phyloP scores from a whole-genome alignment of 2,329 filamentous ascomycete species.

The Cladophialophora immunda region DNA sequence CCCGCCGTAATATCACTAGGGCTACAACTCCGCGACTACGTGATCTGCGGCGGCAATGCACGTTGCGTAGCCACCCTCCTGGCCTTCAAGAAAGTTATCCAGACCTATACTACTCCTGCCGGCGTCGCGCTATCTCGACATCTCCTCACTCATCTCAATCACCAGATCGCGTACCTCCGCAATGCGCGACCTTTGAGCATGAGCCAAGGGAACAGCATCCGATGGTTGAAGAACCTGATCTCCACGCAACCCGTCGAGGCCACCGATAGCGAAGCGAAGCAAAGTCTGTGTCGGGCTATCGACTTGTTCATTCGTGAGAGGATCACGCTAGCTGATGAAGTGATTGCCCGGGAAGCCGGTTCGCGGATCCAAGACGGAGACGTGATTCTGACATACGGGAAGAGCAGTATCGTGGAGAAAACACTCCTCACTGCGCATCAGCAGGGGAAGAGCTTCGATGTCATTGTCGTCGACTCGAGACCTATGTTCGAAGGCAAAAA shows the following conservation, averaged over 20 bases:
- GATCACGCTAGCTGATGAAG: slow-evolving; percentile 83
- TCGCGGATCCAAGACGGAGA: slow-evolving; percentile 81
- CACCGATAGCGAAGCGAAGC: slow-evolving; percentile 82
- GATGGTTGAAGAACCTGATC: slow-evolving; percentile 92
- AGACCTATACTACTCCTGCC: slow-evolving; percentile 88
- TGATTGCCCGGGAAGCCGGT: slow-evolving; percentile 80
- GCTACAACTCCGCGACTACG: slow-evolving; percentile 88
- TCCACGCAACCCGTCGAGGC: slow-evolving; percentile 87
- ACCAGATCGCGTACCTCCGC: slow-evolving; percentile 93
- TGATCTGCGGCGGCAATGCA: slow-evolving; percentile 87
- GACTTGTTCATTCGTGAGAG: slow-evolving; percentile 91
- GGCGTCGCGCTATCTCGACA: slow-evolving; percentile 87
- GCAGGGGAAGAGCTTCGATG: slow-evolving; percentile 77
- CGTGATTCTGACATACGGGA: slow-evolving; percentile 85
- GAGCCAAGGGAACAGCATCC: slow-evolving; percentile 95
- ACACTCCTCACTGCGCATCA: slow-evolving; percentile 74
- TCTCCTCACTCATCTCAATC: slow-evolving; percentile 89
- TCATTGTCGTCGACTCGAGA: slow-evolving; percentile 82
- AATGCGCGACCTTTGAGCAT: slow-evolving; percentile 89
- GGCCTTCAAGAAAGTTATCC: slow-evolving; percentile 93
- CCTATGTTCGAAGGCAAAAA: slow-evolving; percentile 75
- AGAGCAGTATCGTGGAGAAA: slow-evolving; percentile 85
- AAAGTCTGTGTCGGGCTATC: slow-evolving; percentile 78
- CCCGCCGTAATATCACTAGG: slow-evolving; percentile 85
- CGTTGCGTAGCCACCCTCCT: slow-evolving; percentile 86